Evolutionary conservation across 2,329 filamentous ascomycete genomes (phyloP).

Genomic region (Phialophora expanda): DNA sequence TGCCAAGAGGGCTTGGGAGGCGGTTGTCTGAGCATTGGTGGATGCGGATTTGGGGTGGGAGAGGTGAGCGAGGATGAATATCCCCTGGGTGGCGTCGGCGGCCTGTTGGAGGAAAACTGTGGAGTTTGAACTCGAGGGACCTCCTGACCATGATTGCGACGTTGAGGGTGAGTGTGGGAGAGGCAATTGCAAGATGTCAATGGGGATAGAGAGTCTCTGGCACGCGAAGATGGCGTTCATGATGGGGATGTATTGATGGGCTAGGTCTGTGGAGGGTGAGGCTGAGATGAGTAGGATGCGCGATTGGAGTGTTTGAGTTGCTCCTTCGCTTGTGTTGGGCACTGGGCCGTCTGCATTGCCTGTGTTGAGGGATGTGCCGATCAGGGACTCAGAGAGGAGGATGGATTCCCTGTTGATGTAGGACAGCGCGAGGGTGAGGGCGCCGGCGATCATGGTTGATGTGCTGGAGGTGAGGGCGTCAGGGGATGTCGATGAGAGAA

Average conservation of each 20-base stretch:
- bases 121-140: constrained; percentile 25
- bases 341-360: constrained; percentile 34
- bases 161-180: constrained; percentile 21
- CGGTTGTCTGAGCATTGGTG: constrained; percentile 36
- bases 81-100: constrained; percentile 71
- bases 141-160: not conserved
- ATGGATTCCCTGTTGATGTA: constrained; percentile 86
- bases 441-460: constrained; percentile 87
- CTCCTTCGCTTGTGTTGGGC: constrained; percentile 46
- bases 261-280: constrained; percentile 83
- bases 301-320: constrained; percentile 61
- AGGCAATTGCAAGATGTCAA: constrained; percentile 83
- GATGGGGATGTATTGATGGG: constrained; percentile 91
- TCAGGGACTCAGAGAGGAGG: constrained; percentile 64
- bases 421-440: constrained; percentile 83
- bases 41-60: constrained; percentile 12
- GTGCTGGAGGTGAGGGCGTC: constrained; percentile 69
- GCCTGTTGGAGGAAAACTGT: constrained; percentile 96
- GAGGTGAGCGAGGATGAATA: constrained; percentile 65
- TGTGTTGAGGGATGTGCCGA: constrained; percentile 45
- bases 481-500: constrained; percentile 72
- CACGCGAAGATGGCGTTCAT: constrained; percentile 99
- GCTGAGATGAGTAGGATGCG: constrained; percentile 91
- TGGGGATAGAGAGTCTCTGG: constrained; percentile 82
- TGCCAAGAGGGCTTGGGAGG: constrained; percentile 76